Conservation (phyloP, 441 rosid species). For the Euphorbia celastroides region DNA sequence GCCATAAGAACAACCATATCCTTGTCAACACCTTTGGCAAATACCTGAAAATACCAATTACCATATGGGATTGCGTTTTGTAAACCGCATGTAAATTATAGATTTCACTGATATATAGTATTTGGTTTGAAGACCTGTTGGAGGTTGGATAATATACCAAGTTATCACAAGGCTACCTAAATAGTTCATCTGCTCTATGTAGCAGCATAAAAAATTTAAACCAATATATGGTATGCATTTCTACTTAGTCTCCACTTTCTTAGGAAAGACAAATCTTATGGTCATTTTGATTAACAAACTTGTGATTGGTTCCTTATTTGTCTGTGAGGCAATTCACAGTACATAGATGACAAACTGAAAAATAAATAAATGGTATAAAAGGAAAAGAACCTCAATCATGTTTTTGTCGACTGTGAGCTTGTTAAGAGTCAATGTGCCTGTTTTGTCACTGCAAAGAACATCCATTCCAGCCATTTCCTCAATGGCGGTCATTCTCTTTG, state of each 20-base stretch:
- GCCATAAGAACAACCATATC: conserved; percentile 57
- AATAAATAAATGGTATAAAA: background rate
- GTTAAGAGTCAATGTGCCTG: conserved; percentile 89
- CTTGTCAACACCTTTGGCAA: conserved; percentile 47
- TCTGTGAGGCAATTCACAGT: too few relatives aligned
- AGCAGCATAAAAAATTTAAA: too few relatives aligned
- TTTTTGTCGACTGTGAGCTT: conserved; percentile 83
- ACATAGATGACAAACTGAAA: too few relatives aligned
- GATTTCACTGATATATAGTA: too few relatives aligned
- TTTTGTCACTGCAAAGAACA: conserved; percentile 92
- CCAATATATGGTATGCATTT: background rate
- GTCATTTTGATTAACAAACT: too few relatives aligned
- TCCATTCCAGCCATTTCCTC: conserved; percentile 99
- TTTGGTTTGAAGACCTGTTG: background rate
- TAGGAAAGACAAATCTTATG: background rate
- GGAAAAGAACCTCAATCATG: conserved; percentile 59
- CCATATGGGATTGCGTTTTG: background rate
- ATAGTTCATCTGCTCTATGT: background rate
- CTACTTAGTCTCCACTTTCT: background rate
- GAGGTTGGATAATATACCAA: conserved; percentile 2
- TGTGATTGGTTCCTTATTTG: too few relatives aligned
- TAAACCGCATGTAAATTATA: too few relatives aligned
- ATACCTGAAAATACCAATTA: conserved; percentile 42
- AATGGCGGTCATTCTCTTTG: conserved; percentile 95
- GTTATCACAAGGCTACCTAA: background rate